These are phyloP conservation scores for Pythium phragmitis DNA, from an alignment of 352 stramenopile genomes.

Conservation along the genomic window DNA sequence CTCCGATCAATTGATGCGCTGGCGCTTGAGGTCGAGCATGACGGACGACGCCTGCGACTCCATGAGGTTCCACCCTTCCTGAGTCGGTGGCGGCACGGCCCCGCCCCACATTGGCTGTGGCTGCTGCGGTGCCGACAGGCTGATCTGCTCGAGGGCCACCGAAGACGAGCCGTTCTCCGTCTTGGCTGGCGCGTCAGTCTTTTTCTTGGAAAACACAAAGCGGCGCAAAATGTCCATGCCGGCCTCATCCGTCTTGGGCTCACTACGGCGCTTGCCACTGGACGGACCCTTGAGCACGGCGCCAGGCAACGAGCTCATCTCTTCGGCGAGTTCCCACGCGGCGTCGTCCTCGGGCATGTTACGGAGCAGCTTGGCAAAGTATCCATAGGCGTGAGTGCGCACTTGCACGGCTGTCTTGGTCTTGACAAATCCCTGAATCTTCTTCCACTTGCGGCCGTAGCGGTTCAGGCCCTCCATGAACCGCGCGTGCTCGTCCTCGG, in stretches of 20 bases:
- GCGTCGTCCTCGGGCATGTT: slow-evolving; percentile 86
- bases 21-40: slow-evolving; percentile 39
- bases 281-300: slow-evolving; percentile 72
- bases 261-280: slow-evolving; percentile 73
- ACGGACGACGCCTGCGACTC: slow-evolving; percentile 36
- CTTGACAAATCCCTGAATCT: slow-evolving; percentile 85
- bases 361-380: slow-evolving; percentile 83
- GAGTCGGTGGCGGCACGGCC: not conserved
- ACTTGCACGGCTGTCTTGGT: slow-evolving; percentile 87
- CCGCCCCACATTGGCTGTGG: slow-evolving; percentile 21
- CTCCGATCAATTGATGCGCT: slow-evolving; percentile 35
- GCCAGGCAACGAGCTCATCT: slow-evolving; percentile 76
- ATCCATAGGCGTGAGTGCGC: slow-evolving; percentile 84
- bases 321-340: slow-evolving; percentile 76
- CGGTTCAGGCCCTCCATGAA: slow-evolving; percentile 88
- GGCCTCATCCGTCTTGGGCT: slow-evolving; percentile 83
- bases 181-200: slow-evolving; percentile 21
- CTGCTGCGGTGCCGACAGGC: not conserved
- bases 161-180: slow-evolving; percentile 10
- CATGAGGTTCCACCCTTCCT: slow-evolving; percentile 32
- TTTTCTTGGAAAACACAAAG: slow-evolving; percentile 83
- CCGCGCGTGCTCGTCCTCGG: slow-evolving; percentile 74
- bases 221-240: slow-evolving; percentile 81
- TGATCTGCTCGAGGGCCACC: slow-evolving; percentile 7
- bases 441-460: slow-evolving; percentile 88